Conservation (phyloP, 192 early-diverging fungal species). For the Coemansia sp. region DNA sequence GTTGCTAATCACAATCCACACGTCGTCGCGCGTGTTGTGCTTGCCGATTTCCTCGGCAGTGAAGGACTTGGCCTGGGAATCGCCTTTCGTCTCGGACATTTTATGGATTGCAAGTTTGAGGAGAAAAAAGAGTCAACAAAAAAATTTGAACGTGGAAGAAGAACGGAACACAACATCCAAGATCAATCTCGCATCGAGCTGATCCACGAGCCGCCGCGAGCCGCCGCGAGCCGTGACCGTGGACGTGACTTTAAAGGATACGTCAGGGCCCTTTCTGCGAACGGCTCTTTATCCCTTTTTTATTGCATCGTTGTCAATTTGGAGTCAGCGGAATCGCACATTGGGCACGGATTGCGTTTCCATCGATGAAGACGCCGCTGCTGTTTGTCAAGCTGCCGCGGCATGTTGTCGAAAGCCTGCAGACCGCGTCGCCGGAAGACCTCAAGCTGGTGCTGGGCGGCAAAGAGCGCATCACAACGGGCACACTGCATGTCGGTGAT, state of each 20-base stretch:
- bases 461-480: slow-evolving; percentile 36
- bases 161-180: too few species aligned
- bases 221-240: too few species aligned
- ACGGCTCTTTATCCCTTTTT: too few species aligned
- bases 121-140: not conserved
- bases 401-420: slow-evolving; percentile 32
- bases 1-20: slow-evolving; percentile 76
- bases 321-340: not conserved
- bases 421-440: slow-evolving; percentile 9
- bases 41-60: slow-evolving; percentile 65
- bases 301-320: too few species aligned
- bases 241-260: not conserved
- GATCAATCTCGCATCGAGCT: too few species aligned
- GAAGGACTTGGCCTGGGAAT: slow-evolving; percentile 32
- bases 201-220: too few species aligned
- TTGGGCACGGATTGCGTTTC: not conserved
- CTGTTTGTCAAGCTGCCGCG: slow-evolving; percentile 35
- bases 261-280: not conserved
- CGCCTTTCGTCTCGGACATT: slow-evolving; percentile 42
- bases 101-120: not conserved
- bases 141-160: slow-evolving; percentile 8
- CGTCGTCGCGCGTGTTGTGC: slow-evolving; percentile 68
- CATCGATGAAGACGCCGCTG: slow-evolving; percentile 17
- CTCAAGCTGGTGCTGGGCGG: slow-evolving; percentile 34
- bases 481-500: slow-evolving; percentile 15